Percentiles rank a stretch among this genome's conserved stretches.
These are phyloP conservation scores for Fibroporia radiculosa DNA, from an alignment of 768 basidiomycete genomes.

Conservation along the genomic window DNA sequence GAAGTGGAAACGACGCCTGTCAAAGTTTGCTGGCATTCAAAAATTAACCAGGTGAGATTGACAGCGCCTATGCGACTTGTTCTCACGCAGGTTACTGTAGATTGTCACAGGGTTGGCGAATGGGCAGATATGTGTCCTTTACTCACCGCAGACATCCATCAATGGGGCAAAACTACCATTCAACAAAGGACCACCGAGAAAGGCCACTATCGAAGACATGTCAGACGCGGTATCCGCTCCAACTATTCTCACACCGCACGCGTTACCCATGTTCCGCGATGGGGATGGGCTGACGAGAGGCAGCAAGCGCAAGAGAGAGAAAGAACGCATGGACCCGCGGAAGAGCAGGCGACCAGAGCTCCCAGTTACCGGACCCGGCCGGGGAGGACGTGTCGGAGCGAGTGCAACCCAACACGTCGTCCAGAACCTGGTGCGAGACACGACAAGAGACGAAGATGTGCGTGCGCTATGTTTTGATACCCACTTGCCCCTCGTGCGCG, in stretches of 20 bases:
- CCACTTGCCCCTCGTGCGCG: not conserved
- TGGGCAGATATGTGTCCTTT: constrained; percentile 83
- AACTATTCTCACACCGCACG: constrained; percentile 87
- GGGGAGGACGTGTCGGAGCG: constrained; percentile 90
- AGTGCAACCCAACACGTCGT: constrained; percentile 97
- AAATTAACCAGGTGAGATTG: constrained; percentile 95
- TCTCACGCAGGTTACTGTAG: too few species aligned
- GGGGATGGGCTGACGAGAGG: constrained; percentile 51
- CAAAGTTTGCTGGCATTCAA: constrained; percentile 89
- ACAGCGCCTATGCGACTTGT: constrained; percentile 3
- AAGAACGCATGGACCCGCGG: constrained; percentile 79
- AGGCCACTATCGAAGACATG: constrained; percentile 81
- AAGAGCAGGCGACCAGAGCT: constrained; percentile 91
- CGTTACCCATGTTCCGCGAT: constrained; percentile 89
- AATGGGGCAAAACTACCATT: constrained; percentile 90
- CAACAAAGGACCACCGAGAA: constrained; percentile 79
- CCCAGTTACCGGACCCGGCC: constrained; percentile 88
- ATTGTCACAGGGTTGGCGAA: constrained; percentile 84
- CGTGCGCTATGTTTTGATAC: constrained; percentile 34
- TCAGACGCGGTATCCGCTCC: constrained; percentile 80
- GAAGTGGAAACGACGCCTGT: constrained; percentile 77
- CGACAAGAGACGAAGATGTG: constrained; percentile 90
- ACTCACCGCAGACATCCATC: constrained; percentile 83
- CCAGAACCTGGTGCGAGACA: constrained; percentile 88
- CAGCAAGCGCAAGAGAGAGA: constrained; percentile 84